Conservation (phyloP, 2,329 filamentous ascomycete genomes). For the Ramularia endophylla region DNA sequence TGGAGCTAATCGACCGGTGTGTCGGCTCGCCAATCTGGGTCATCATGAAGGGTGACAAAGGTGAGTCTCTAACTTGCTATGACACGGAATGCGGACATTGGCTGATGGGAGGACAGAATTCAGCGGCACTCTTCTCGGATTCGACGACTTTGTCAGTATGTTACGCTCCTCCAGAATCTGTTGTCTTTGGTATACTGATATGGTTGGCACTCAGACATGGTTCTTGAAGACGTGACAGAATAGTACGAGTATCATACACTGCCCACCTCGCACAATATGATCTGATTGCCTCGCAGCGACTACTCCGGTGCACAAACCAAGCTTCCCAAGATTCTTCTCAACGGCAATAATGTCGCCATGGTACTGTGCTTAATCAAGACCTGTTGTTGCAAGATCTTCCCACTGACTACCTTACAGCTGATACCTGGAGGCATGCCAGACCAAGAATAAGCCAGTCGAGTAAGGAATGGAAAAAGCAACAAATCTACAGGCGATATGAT, state of each 20-base stretch:
- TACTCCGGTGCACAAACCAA: constrained; percentile 81
- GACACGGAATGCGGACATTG: no score
- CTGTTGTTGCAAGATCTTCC: neutral
- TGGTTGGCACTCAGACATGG: constrained; percentile 67
- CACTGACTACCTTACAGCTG: constrained; percentile 12
- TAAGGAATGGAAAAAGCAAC: no score
- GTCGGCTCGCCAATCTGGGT: constrained; percentile 98
- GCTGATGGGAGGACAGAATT: constrained; percentile 62
- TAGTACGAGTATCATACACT: constrained; percentile 54
- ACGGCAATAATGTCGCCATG: constrained; percentile 99
- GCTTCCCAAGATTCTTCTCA: constrained; percentile 88
- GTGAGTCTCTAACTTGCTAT: constrained; percentile 42
- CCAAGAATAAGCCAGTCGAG: constrained; percentile 7
- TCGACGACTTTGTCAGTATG: constrained; percentile 99
- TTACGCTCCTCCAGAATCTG: constrained; percentile 32
- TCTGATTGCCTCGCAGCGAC: constrained; percentile 54
- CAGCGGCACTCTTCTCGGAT: constrained; percentile 86
- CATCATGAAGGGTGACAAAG: constrained; percentile 99
- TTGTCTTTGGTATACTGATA: constrained; percentile 7
- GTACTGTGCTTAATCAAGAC: constrained; percentile 46
- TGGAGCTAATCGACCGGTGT: constrained; percentile 96
- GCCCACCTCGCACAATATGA: neutral
- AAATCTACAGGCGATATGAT: no score
- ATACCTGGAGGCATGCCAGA: constrained; percentile 26
- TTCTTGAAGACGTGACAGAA: constrained; percentile 93